A percentile compares a stretch with the other conserved stretches of the same genome.
Evolutionary conservation across 352 stramenopile genomes (phyloP).

Genomic region (Phytophthora agathidicida): DNA sequence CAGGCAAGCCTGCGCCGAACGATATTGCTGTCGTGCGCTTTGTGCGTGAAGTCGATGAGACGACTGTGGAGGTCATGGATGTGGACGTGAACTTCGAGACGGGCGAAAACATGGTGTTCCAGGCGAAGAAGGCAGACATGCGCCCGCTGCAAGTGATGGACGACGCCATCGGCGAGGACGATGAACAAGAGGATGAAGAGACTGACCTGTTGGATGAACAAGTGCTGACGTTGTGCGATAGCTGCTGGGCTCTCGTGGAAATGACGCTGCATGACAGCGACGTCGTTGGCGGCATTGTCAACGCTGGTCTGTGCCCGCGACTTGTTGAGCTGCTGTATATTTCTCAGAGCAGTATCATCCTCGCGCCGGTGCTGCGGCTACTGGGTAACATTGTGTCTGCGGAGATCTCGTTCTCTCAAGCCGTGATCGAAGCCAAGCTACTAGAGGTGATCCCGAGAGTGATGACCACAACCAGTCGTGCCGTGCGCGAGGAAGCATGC

Average conservation of each 20-base stretch:
- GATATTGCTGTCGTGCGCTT: slow-evolving; percentile 87
- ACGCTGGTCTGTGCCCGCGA: slow-evolving; percentile 62
- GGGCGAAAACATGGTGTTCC: slow-evolving; percentile 83
- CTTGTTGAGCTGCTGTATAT: slow-evolving; percentile 87
- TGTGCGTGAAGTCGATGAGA: slow-evolving; percentile 76
- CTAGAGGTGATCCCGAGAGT: slow-evolving; percentile 85
- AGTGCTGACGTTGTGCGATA: slow-evolving; percentile 87
- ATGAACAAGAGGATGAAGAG: slow-evolving; percentile 75
- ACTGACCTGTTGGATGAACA: slow-evolving; percentile 81
- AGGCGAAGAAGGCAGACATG: slow-evolving; percentile 61
- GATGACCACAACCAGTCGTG: slow-evolving; percentile 79
- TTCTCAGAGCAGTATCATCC: slow-evolving; percentile 83
- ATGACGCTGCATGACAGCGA: slow-evolving; percentile 78
- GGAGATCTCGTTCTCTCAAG: slow-evolving; percentile 77
- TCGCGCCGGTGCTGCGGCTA: slow-evolving; percentile 76
- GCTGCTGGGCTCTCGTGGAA: slow-evolving; percentile 85
- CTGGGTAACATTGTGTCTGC: slow-evolving; percentile 86
- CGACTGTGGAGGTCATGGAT: slow-evolving; percentile 83
- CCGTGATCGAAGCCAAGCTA: slow-evolving; percentile 78
- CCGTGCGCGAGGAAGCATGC: slow-evolving; percentile 83
- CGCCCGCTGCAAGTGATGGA: slow-evolving; percentile 83
- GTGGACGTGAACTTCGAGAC: slow-evolving; percentile 91
- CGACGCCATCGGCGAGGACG: slow-evolving; percentile 78
- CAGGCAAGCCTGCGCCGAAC: slow-evolving; percentile 80
- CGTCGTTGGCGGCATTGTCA: slow-evolving; percentile 67